Evolutionary conservation across 140 eudicot genomes (phyloP).

Genomic region (Ambrosia hybrid): DNA sequence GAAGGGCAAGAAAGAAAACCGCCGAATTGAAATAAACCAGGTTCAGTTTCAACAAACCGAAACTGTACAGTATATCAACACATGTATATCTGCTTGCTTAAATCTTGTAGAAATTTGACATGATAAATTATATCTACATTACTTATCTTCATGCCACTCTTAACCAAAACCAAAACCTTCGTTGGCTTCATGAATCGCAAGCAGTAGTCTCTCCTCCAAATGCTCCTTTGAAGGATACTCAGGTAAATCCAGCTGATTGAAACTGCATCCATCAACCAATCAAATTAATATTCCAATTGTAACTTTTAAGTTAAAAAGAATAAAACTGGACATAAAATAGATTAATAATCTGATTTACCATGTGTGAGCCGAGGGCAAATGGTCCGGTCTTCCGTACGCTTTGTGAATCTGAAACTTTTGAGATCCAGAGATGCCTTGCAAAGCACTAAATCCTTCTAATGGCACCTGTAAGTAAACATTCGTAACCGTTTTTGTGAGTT

Average conservation of each 20-base stretch:
- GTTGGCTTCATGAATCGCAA: constrained; percentile 93
- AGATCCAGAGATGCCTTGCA: constrained; percentile 97
- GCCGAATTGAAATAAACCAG: constrained; percentile 17
- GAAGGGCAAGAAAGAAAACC: constrained; percentile 35
- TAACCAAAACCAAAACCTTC: constrained; percentile 99
- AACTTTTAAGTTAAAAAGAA: no score
- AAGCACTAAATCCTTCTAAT: constrained; percentile 95
- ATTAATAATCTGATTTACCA: constrained; percentile 50
- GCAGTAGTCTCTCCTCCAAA: constrained; percentile 81
- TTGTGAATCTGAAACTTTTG: constrained; percentile 98
- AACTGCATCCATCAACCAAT: constrained; percentile 56
- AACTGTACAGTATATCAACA: constrained; percentile 61
- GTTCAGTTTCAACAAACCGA: constrained; percentile 28
- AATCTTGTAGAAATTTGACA: constrained; percentile 31
- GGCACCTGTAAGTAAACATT: constrained; percentile 70
- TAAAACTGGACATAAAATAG: no score
- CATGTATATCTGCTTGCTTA: constrained; percentile 34
- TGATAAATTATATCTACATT: constrained; percentile 46
- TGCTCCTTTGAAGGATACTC: constrained; percentile 91
- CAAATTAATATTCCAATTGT: neutral
- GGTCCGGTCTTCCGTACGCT: constrained; percentile 91
- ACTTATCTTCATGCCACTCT: constrained; percentile 19
- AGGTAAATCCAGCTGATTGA: constrained; percentile 93
- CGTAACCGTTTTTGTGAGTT: neutral
- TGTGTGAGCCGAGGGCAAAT: constrained; percentile 97